These are phyloP conservation scores for Plasmodium berghei DNA, from an alignment of 169 alveolate species.

Conservation along the genomic window DNA sequence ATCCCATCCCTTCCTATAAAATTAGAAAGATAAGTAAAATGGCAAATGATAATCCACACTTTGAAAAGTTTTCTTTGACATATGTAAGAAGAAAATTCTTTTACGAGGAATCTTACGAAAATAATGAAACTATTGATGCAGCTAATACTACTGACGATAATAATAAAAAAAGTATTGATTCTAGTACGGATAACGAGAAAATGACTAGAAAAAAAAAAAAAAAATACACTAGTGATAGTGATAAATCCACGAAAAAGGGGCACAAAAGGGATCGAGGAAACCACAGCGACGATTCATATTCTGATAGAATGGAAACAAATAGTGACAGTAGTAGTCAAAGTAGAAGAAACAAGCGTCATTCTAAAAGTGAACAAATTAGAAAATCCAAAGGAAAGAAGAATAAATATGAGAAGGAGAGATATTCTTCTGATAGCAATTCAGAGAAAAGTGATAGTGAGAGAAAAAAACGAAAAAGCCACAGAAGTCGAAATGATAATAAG, in stretches of 20 bases:
- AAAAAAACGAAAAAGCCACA: background rate
- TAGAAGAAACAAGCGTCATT: conserved; percentile 28
- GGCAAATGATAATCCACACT: conserved; percentile 61
- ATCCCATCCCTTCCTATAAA: conserved; percentile 97
- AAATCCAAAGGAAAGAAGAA: conserved; percentile 17
- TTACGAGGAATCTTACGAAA: conserved; percentile 20
- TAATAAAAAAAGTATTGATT: conserved; percentile 3
- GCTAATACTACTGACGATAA: background rate
- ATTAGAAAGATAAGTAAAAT: conserved; percentile 82
- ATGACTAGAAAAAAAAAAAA: background rate
- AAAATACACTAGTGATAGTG: background rate
- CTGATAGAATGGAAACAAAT: background rate
- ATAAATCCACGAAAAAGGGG: background rate
- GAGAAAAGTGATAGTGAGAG: background rate
- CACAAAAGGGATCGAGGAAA: conserved; percentile 2
- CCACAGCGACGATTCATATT: background rate
- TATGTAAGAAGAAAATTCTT: conserved; percentile 41
- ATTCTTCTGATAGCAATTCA: conserved; percentile 19
- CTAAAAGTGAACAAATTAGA: background rate
- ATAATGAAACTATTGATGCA: background rate
- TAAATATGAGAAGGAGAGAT: background rate
- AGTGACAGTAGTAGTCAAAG: background rate
- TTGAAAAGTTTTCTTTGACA: conserved; percentile 50
- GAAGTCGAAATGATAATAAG: background rate
- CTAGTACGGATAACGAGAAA: background rate